These are phyloP conservation scores for Jackrogersella minutella DNA, from an alignment of 495 filamentous ascomycete genomes.

Conservation along the genomic window DNA sequence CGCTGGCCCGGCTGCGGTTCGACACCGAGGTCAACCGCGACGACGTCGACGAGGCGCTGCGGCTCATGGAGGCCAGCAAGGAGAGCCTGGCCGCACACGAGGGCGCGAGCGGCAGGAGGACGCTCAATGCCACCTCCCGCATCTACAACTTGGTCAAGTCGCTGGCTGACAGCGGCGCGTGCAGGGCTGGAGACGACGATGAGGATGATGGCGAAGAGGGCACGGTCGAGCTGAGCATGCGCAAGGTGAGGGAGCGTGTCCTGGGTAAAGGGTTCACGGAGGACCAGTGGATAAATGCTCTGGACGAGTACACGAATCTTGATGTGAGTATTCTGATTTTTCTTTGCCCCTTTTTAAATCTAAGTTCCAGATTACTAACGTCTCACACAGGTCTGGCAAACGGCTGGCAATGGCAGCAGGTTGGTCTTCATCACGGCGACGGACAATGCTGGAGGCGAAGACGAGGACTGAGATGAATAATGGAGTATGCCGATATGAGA, in stretches of 20 bases:
- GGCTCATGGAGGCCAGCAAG: slow-evolving; percentile 91
- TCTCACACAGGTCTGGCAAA: slow-evolving; percentile 85
- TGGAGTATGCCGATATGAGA: neutral
- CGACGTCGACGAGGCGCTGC: slow-evolving; percentile 93
- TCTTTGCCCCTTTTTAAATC: neutral
- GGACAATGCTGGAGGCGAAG: slow-evolving; percentile 44
- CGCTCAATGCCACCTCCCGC: slow-evolving; percentile 83
- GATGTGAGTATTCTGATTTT: slow-evolving; percentile 72
- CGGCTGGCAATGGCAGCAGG: slow-evolving; percentile 81
- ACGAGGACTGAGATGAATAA: slow-evolving; percentile 21
- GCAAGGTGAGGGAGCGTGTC: slow-evolving; percentile 85
- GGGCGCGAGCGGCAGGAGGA: slow-evolving; percentile 60
- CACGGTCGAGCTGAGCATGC: slow-evolving; percentile 80
- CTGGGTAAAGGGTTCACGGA: slow-evolving; percentile 96
- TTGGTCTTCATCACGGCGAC: slow-evolving; percentile 74
- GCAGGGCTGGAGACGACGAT: slow-evolving; percentile 67
- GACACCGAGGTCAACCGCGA: slow-evolving; percentile 81
- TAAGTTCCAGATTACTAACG: slow-evolving; percentile 33
- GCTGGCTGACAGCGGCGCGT: slow-evolving; percentile 79
- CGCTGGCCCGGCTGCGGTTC: slow-evolving; percentile 92
- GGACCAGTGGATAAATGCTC: slow-evolving; percentile 82
- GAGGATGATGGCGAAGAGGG: slow-evolving; percentile 42
- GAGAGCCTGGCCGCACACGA: slow-evolving; percentile 76
- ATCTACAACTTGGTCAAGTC: slow-evolving; percentile 93
- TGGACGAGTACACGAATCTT: slow-evolving; percentile 87